phyloP scores from a whole-genome alignment of 495 filamentous ascomycete species.

The Penicillium paradoxum region DNA sequence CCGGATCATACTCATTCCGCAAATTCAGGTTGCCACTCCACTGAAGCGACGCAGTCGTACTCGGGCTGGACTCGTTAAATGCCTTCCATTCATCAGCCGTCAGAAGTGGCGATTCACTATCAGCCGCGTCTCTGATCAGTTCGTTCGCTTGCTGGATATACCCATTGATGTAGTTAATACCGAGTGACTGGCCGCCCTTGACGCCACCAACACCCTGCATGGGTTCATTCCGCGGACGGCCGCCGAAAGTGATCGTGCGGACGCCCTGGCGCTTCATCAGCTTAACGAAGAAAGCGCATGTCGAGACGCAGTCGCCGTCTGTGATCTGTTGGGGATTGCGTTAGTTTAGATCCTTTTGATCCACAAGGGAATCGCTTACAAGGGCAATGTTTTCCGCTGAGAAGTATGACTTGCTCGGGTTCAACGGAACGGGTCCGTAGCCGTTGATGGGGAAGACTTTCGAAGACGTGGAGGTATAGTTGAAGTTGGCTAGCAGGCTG shows the following conservation, averaged over 20 bases:
- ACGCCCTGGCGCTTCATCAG: conserved; percentile 54
- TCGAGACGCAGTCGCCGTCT: conserved; percentile 61
- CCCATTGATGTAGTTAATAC: conserved; percentile 25
- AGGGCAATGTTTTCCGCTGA: conserved; percentile 48
- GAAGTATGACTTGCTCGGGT: conserved; percentile 34
- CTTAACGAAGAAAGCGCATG: conserved; percentile 56
- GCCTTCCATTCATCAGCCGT: conserved; percentile 30
- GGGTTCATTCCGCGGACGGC: conserved; percentile 47
- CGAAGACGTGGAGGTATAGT: conserved; percentile 39
- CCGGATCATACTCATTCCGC: conserved; percentile 28
- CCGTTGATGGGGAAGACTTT: conserved; percentile 33
- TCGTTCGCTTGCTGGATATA: conserved; percentile 28
- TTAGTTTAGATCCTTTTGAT: neutral
- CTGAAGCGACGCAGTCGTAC: conserved; percentile 9
- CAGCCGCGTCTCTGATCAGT: conserved; percentile 11
- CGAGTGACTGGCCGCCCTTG: conserved; percentile 44
- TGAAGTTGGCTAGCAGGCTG: conserved; percentile 45
- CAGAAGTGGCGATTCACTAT: conserved; percentile 25
- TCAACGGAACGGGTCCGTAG: conserved; percentile 29
- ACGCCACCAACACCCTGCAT: conserved; percentile 62
- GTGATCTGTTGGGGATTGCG: conserved; percentile 23
- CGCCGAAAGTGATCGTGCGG: conserved; percentile 57
- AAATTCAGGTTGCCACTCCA: conserved; percentile 28
- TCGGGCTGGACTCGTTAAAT: conserved; percentile 24
- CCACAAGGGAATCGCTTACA: conserved; percentile 9